Percentiles rank a stretch among this genome's conserved stretches.
These are phyloP conservation scores for Gyromitra esculenta DNA, from an alignment of 2,329 filamentous ascomycete species.

Conservation along the genomic window DNA sequence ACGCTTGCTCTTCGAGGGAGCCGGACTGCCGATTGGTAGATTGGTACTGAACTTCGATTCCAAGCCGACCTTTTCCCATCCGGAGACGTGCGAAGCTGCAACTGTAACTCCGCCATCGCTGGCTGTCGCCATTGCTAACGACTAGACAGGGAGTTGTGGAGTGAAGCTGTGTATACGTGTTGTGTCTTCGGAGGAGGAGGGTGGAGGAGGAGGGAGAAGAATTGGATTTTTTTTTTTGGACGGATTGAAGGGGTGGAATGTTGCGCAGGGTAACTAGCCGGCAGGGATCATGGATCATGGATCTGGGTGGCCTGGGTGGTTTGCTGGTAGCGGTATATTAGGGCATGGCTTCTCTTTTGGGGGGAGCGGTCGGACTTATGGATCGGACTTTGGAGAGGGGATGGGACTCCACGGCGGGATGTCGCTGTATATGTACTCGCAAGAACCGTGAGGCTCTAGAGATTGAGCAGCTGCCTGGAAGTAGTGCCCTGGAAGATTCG, in stretches of 20 bases:
- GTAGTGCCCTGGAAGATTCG: too few species aligned
- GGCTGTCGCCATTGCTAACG: constrained; percentile 22
- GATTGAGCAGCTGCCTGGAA: too few species aligned
- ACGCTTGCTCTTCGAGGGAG: constrained; percentile 15
- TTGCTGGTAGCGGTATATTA: background rate
- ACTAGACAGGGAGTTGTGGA: background rate
- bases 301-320: background rate
- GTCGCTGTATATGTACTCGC: background rate
- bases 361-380: background rate
- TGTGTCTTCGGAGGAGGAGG: background rate
- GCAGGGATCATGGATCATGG: background rate
- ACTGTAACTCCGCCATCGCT: constrained; percentile 12
- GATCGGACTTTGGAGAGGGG: background rate
- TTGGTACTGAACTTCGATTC: constrained; percentile 19
- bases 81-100: constrained; percentile 12
- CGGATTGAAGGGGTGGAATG: background rate
- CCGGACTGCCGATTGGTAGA: constrained; percentile 9
- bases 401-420: background rate
- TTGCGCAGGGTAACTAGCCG: constrained; percentile 22
- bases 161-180: constrained; percentile 2
- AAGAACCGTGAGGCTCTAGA: too few species aligned
- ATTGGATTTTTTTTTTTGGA: constrained; percentile 1
- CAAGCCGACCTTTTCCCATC: constrained; percentile 21
- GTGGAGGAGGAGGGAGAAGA: background rate
- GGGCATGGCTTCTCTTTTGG: background rate